phyloP scores from a whole-genome alignment of 306 rosid species.

The Abrus pulchellus region DNA sequence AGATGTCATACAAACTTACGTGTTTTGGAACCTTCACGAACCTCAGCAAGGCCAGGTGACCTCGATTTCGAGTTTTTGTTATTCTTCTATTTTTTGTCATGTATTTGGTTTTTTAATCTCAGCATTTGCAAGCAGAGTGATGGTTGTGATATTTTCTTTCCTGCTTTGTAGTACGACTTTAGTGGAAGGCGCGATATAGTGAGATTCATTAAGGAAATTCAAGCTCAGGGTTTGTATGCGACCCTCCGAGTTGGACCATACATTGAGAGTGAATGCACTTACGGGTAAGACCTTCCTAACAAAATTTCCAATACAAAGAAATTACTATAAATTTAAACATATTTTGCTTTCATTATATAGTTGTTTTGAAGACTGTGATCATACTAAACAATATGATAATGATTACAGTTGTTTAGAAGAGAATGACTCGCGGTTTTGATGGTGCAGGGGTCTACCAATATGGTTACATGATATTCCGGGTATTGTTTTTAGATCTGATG shows the following conservation, averaged over 20 bases:
- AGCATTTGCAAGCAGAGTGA: background rate
- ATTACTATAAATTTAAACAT: background rate
- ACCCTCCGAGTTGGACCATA: conserved; percentile 92
- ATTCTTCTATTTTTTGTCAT: background rate
- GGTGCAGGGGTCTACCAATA: conserved; percentile 82
- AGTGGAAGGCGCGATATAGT: conserved; percentile 74
- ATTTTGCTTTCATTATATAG: background rate
- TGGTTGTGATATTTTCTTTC: background rate
- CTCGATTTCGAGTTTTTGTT: background rate
- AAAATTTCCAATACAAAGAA: background rate
- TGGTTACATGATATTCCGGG: conserved; percentile 83
- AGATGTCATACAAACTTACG: conserved; percentile 85
- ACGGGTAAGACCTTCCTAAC: conserved; percentile 64
- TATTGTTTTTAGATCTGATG: conserved; percentile 79
- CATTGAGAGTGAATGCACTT: conserved; percentile 82
- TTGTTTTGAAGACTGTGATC: background rate
- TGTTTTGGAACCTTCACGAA: conserved; percentile 95
- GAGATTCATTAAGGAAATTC: conserved; percentile 73
- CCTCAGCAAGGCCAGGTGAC: conserved; percentile 73
- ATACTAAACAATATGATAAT: background rate
- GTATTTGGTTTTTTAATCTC: background rate
- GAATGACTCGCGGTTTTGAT: conserved; percentile 1
- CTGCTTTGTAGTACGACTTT: conserved; percentile 69
- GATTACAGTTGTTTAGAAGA: background rate
- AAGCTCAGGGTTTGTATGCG: conserved; percentile 80